Percentiles rank a stretch among this genome's conserved stretches.
Conservation (phyloP, 176 grass and related monocot genomes). For the Ensete glaucum region DNA sequence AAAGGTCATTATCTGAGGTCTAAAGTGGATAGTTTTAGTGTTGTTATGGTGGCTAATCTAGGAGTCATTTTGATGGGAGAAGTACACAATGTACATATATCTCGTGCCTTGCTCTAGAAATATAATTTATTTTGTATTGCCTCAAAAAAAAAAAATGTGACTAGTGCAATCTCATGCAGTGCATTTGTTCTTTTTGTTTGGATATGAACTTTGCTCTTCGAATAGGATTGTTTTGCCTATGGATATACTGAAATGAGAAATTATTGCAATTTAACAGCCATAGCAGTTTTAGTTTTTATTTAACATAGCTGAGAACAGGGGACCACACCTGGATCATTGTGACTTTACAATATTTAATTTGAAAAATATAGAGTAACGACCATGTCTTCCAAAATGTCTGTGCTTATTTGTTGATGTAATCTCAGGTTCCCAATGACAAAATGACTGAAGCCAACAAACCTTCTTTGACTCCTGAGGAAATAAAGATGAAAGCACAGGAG, state of each 20-base stretch:
- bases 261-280: background rate
- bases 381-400: background rate
- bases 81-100: too few relatives aligned
- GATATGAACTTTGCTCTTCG: too few relatives aligned
- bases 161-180: too few relatives aligned
- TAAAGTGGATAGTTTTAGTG: background rate
- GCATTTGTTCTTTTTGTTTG: too few relatives aligned
- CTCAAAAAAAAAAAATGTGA: too few relatives aligned
- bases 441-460: constrained; percentile 46
- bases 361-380: background rate
- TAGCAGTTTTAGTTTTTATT: background rate
- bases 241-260: too few relatives aligned
- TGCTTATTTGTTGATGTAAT: background rate
- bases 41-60: background rate
- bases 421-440: constrained; percentile 40
- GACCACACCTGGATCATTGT: background rate
- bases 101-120: too few relatives aligned
- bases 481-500: constrained; percentile 85
- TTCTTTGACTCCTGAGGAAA: constrained; percentile 71
- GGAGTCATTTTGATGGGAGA: too few relatives aligned
- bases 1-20: too few relatives aligned
- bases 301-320: background rate
- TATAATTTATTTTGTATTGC: too few relatives aligned
- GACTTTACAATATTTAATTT: background rate
- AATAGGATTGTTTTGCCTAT: too few relatives aligned